Conservation (phyloP, 331 rosid species). For the Phaseolus coccineus region DNA sequence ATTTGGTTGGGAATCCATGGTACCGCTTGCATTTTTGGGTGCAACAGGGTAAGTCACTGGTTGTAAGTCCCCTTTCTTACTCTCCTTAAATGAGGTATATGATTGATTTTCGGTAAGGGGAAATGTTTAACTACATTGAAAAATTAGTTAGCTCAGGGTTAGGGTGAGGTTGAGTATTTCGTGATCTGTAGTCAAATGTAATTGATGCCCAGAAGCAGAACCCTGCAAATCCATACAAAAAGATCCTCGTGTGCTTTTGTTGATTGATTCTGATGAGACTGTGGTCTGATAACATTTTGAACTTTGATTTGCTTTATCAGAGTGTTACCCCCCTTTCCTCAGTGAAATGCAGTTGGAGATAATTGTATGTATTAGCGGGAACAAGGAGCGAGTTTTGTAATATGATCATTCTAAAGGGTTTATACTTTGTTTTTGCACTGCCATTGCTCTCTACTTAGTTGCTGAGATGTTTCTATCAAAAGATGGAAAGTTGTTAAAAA, state of each 20-base stretch:
- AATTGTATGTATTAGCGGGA: not conserved
- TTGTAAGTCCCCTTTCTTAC: conserved; percentile 39
- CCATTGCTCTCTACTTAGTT: not conserved
- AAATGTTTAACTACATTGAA: conserved; percentile 13
- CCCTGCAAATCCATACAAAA: not conserved
- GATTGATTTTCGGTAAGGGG: not conserved
- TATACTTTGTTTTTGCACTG: not conserved
- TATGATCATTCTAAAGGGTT: not conserved
- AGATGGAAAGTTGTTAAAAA: not conserved
- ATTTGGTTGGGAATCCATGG: conserved; percentile 82
- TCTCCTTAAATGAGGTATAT: not conserved
- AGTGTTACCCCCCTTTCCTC: not conserved
- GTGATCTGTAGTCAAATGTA: not conserved
- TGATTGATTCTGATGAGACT: not conserved
- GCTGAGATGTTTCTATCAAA: not conserved
- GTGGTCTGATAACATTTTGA: not conserved
- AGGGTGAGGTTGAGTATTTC: conserved; percentile 1
- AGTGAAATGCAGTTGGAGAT: conserved; percentile 18
- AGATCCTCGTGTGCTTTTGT: not conserved
- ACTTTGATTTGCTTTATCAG: not conserved
- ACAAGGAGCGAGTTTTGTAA: not conserved
- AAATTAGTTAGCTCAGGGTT: not conserved
- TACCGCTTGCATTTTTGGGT: conserved; percentile 78
- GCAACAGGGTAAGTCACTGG: conserved; percentile 69
- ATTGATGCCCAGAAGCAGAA: not conserved